A percentile compares a stretch with the other conserved stretches of the same genome.
Conservation (phyloP, 2,329 filamentous ascomycete genomes). For the Fusarium sambucinum region DNA sequence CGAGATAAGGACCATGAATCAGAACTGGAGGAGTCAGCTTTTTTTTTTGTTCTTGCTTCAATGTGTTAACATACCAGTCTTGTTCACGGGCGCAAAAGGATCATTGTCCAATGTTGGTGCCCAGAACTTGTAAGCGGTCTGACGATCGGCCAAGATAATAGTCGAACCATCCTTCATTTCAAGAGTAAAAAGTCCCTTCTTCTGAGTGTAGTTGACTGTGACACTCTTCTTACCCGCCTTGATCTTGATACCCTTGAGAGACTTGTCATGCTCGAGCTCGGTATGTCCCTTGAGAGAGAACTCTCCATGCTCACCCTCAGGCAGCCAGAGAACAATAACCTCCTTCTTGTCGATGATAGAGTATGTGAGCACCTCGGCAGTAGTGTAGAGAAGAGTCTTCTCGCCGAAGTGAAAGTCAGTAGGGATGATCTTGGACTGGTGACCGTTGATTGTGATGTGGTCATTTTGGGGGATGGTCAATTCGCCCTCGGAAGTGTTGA, state of each 20-base stretch:
- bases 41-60: accelerated
- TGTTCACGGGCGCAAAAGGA: slow-evolving; percentile 58
- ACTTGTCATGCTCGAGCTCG: slow-evolving; percentile 39
- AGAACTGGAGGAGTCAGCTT: slow-evolving; percentile 54
- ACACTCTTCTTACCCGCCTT: slow-evolving; percentile 56
- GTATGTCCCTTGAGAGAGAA: slow-evolving; percentile 60
- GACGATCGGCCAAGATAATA: slow-evolving; percentile 66
- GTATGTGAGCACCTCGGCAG: slow-evolving; percentile 66
- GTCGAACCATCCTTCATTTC: slow-evolving; percentile 60
- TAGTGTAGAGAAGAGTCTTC: slow-evolving; percentile 65
- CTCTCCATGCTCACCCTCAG: slow-evolving; percentile 66
- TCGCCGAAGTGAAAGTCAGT: slow-evolving; percentile 69
- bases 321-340: slow-evolving; percentile 65
- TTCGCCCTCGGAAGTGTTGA: slow-evolving; percentile 67
- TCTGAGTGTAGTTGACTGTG: slow-evolving; percentile 62
- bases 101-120: slow-evolving; percentile 63
- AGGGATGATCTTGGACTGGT: slow-evolving; percentile 71
- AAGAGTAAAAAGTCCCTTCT: slow-evolving; percentile 60
- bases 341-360: slow-evolving; percentile 61
- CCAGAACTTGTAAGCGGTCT: slow-evolving; percentile 68
- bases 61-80: slow-evolving; percentile 55
- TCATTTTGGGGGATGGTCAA: slow-evolving; percentile 66
- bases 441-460: slow-evolving; percentile 66
- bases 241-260: slow-evolving; percentile 56
- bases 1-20: slow-evolving; percentile 65